Evolutionary conservation across 345 rosid genomes (phyloP), one percentile per base, ranked within the genome.

Genomic region (Salix arbutifolia): DNA sequence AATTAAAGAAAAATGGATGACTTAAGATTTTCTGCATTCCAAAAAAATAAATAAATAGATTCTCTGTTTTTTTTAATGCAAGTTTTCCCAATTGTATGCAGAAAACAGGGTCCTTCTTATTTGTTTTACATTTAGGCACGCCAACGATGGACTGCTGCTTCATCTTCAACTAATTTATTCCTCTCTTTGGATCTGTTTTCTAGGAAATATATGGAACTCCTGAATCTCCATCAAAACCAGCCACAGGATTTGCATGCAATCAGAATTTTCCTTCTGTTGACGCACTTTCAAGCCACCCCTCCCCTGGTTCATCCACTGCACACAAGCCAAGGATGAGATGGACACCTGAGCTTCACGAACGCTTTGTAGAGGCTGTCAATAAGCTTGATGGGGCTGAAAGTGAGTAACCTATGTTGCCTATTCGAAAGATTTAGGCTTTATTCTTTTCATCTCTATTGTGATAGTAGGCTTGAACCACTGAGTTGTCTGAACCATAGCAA

Each of bases 351-450:
- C 96, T 92, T 77, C 97, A 94, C 21, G 94, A 90, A 66, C 67
- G 85, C 75, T 90, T 90, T 84, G 71, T 92, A 5, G 91, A 88
- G 72, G 92, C 98, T 23, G 94, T 92, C 72, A 78, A 23, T 78
- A 87, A 86, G 78, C 94, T 94, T 84, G 97, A 91, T 71, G 98
- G 98, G 62, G 91, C 98, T 73, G 98, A 94, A 77, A 94, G 98
- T 92, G 81, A 87, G 97, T 83, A 64, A 46, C 25, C 18, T n/a
- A 33, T 58, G 38, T 70, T 52, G 44, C 64, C 67, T 16, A 23
- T 78, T 71, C 17, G 33, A 64, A 65, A 62, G 25, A 64, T 50
- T 64, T 21, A 6, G 56, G 31, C 30, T 53, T 42, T 25, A 21
- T 35, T 30, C 53, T 65, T 65, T 38, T 53, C 61, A 48, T 73